Conservation (phyloP, 164 flowering plant genomes). For the Litsea cubeba region DNA sequence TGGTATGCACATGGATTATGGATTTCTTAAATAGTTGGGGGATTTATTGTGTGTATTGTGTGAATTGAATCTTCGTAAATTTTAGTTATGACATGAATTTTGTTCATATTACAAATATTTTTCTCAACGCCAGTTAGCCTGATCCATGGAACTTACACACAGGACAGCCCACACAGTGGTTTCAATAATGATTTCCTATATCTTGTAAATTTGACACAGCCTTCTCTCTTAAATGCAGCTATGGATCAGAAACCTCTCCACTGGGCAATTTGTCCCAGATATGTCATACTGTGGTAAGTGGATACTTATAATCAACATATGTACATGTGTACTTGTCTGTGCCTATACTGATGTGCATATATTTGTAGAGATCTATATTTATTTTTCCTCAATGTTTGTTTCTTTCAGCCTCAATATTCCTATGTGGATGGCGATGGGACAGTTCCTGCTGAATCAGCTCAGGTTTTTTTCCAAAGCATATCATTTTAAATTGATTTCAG, state of each 20-base stretch:
- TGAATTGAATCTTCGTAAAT: neutral
- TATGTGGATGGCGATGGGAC: constrained; percentile 93
- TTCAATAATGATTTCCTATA: neutral
- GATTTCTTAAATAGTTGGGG: neutral
- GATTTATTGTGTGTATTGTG: neutral
- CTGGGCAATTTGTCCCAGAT: constrained; percentile 59
- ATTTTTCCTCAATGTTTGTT: too few relatives aligned
- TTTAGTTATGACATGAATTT: neutral
- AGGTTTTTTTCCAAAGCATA: constrained; percentile 28
- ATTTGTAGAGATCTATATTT: neutral
- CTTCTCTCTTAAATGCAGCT: constrained; percentile 41
- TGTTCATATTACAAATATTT: neutral
- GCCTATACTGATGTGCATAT: neutral
- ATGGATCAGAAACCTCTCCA: constrained; percentile 71
- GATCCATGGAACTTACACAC: too few relatives aligned
- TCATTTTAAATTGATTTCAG: neutral
- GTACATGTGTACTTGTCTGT: neutral
- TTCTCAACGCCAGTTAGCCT: too few relatives aligned
- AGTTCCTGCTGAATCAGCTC: constrained; percentile 84
- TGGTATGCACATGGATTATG: constrained; percentile 42
- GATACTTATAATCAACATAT: neutral
- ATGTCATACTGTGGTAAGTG: constrained; percentile 69
- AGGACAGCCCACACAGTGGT: neutral
- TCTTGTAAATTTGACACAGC: neutral
- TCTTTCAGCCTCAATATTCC: constrained; percentile 65